Conservation (phyloP, 2,329 filamentous ascomycete species). For the Xylariales sp. region DNA sequence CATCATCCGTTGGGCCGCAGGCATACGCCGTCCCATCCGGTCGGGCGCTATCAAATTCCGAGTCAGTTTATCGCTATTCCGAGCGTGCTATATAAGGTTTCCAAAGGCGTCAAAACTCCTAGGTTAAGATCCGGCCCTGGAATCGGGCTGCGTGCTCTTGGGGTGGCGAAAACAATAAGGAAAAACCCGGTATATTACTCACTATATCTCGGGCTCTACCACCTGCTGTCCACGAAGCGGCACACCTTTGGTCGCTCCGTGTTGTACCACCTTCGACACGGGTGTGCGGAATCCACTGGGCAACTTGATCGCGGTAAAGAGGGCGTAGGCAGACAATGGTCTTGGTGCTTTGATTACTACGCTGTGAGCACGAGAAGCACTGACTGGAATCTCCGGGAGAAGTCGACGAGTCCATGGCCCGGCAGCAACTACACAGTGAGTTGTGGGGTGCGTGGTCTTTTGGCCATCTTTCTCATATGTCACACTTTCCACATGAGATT, state of each 20-base stretch:
- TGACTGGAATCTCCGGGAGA: constrained; percentile 57
- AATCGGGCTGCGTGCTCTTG: neutral
- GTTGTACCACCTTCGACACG: constrained; percentile 41
- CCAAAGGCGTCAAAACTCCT: neutral
- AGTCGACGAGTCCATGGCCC: constrained; percentile 61
- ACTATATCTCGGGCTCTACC: constrained; percentile 79
- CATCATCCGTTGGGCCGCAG: constrained; percentile 74
- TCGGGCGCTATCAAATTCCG: constrained; percentile 59
- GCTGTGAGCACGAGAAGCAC: constrained; percentile 58
- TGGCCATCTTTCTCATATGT: constrained; percentile 46
- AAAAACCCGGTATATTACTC: neutral
- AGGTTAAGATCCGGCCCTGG: neutral
- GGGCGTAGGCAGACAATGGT: constrained; percentile 66
- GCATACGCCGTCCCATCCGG: constrained; percentile 81
- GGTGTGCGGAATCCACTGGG: constrained; percentile 62
- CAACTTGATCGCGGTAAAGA: constrained; percentile 78
- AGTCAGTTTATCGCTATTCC: neutral
- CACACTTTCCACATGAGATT: constrained; percentile 45
- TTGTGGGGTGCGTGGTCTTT: constrained; percentile 44
- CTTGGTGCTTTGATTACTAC: constrained; percentile 56
- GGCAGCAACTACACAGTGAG: constrained; percentile 53
- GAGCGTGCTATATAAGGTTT: neutral
- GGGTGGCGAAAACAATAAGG: neutral
- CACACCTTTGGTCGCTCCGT: constrained; percentile 21
- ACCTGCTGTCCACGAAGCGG: constrained; percentile 52